Percentiles rank a stretch among this genome's conserved stretches.
These are phyloP conservation scores for Yarrowia sp. DNA, from an alignment of 805 yeast species.

Conservation along the genomic window DNA sequence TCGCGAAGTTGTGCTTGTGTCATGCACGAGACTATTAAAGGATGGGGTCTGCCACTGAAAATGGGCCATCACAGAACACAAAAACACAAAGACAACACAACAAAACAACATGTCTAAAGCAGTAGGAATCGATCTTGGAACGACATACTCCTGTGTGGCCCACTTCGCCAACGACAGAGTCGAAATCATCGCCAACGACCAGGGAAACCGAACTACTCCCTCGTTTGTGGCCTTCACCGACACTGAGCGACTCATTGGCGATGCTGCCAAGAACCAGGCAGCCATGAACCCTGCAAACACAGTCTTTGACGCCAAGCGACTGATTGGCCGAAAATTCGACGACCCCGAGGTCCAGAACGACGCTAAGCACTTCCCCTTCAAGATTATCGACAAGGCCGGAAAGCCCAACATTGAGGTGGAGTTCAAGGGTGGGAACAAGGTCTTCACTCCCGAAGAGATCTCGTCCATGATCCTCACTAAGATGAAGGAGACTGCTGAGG, in stretches of 20 bases:
- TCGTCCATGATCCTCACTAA: background rate
- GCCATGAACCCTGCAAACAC: constrained; percentile 7
- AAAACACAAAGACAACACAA: background rate
- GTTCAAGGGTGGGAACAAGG: background rate
- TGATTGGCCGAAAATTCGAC: background rate
- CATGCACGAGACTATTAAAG: background rate
- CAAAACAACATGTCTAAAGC: constrained; percentile 2
- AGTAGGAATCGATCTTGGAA: constrained; percentile 8
- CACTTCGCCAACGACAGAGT: constrained; percentile 1
- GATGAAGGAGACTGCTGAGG: constrained; percentile 4
- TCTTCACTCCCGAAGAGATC: background rate
- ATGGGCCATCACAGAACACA: background rate
- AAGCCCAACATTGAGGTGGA: constrained; percentile 1
- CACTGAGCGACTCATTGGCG: constrained; percentile 2
- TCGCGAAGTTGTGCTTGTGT: background rate
- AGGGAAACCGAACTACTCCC: background rate
- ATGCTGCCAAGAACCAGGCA: constrained; percentile 5
- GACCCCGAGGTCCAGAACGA: constrained; percentile 5
- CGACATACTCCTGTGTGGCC: constrained; percentile 10
- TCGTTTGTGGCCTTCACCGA: background rate
- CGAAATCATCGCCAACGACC: constrained; percentile 8
- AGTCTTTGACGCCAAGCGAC: constrained; percentile 11
- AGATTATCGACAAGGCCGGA: constrained; percentile 1
- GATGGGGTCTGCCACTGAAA: background rate
- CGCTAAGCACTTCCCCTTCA: constrained; percentile 4